These are phyloP conservation scores for Xylaria sp. DNA, from an alignment of 2,329 filamentous ascomycete species.

Conservation along the genomic window DNA sequence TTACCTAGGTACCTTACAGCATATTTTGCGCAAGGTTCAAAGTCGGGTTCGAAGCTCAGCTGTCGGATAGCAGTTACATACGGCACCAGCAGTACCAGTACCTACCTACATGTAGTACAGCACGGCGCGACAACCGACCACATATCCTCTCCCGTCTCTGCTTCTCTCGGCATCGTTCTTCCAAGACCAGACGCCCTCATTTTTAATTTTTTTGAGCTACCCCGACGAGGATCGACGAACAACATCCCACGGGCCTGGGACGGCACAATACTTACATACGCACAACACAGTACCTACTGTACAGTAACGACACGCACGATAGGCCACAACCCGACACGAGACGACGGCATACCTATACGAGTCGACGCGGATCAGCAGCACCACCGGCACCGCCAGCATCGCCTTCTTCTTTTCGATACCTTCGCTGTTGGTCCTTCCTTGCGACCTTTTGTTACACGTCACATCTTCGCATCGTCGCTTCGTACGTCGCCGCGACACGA, in stretches of 20 bases:
- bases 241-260: conserved; percentile 6
- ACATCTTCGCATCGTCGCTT: background rate
- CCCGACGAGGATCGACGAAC: conserved; percentile 3
- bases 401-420: background rate
- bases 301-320: background rate
- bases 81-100: background rate
- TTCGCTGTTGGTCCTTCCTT: background rate
- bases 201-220: background rate
- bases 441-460: background rate
- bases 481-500: background rate
- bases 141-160: background rate
- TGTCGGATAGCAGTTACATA: background rate
- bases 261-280: conserved; percentile 3
- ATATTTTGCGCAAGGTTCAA: too few relatives aligned
- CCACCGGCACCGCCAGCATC: background rate
- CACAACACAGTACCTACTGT: background rate
- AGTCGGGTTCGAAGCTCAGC: background rate
- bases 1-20: too few relatives aligned
- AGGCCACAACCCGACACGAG: background rate
- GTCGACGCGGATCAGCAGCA: background rate
- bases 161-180: background rate
- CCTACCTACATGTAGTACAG: too few relatives aligned
- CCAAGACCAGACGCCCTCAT: background rate
- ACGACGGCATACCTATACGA: background rate
- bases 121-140: conserved; percentile 7